These are phyloP conservation scores for Niebla homalea DNA, from an alignment of 495 filamentous ascomycete genomes.

Conservation along the genomic window DNA sequence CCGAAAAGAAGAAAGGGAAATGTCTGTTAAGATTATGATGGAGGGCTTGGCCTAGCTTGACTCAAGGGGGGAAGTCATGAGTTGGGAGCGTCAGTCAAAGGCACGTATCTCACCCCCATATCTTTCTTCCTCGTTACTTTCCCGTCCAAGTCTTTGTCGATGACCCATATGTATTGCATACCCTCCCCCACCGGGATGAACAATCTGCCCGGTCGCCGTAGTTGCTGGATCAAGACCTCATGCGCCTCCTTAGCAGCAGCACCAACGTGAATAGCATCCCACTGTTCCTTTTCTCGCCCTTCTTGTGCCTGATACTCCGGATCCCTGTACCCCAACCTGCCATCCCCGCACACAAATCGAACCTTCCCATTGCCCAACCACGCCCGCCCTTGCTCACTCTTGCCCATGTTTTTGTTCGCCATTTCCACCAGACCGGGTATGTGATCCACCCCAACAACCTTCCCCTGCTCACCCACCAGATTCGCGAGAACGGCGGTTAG, in stretches of 20 bases:
- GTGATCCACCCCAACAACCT: conserved; percentile 77
- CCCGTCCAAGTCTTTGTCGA: conserved; percentile 78
- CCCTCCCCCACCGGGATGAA: conserved; percentile 72
- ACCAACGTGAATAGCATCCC: conserved; percentile 93
- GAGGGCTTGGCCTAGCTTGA: too few species aligned
- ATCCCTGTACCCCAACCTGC: conserved; percentile 54
- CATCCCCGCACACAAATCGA: conserved; percentile 68
- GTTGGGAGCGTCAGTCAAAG: conserved; percentile 70
- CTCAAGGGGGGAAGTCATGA: not conserved
- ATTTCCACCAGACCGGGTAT: conserved; percentile 66
- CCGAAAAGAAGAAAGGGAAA: too few species aligned
- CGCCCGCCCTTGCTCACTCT: conserved; percentile 48
- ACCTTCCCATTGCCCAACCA: conserved; percentile 50
- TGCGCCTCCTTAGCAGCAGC: conserved; percentile 72
- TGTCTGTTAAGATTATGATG: too few species aligned
- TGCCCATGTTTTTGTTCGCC: conserved; percentile 58
- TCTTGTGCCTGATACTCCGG: conserved; percentile 13
- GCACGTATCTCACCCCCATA: conserved; percentile 85
- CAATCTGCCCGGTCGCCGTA: conserved; percentile 62
- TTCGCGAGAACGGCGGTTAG: conserved; percentile 82
- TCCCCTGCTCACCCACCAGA: conserved; percentile 44
- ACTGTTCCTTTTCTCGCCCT: conserved; percentile 36
- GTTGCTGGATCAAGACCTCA: conserved; percentile 57
- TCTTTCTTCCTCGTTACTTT: conserved; percentile 57
- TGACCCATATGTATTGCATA: conserved; percentile 71